A percentile compares a stretch with the other conserved stretches of the same genome.
These are phyloP conservation scores for Beta vulgaris DNA, from an alignment of 148 eudicot genomes.

Conservation along the genomic window DNA sequence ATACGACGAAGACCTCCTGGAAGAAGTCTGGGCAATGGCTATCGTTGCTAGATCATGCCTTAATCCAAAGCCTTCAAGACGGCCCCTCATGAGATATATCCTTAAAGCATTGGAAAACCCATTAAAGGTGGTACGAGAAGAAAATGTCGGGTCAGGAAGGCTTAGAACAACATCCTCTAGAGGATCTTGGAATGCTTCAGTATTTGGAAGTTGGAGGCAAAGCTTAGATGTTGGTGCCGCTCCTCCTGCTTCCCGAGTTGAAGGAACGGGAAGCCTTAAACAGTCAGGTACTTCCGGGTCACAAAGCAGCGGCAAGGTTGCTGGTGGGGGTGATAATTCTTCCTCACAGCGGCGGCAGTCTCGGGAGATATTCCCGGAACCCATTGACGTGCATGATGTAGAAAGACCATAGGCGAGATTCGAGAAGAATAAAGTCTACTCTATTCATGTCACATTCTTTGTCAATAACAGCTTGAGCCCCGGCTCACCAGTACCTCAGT, in stretches of 20 bases:
- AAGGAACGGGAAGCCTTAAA: conserved; percentile 53
- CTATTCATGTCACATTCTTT: conserved; percentile 52
- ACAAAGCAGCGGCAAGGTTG: conserved; percentile 58
- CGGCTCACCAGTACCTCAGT: conserved; percentile 25
- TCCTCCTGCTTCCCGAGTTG: conserved; percentile 37
- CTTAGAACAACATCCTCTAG: conserved; percentile 73
- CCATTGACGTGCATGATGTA: conserved; percentile 39
- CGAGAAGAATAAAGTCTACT: conserved; percentile 12
- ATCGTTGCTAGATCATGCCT: conserved; percentile 95
- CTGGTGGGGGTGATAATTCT: conserved; percentile 41
- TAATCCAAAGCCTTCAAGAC: conserved; percentile 76
- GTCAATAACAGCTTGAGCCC: conserved; percentile 52
- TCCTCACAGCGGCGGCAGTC: conserved; percentile 62
- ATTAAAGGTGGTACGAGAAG: conserved; percentile 87
- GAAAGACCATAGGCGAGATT: conserved; percentile 37
- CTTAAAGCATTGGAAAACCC: conserved; percentile 94
- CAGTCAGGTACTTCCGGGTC: conserved; percentile 61
- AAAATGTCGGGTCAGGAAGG: conserved; percentile 63
- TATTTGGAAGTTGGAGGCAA: conserved; percentile 96
- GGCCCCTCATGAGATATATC: conserved; percentile 88
- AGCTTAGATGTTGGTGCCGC: conserved; percentile 60
- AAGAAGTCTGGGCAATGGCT: conserved; percentile 99
- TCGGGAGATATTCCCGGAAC: conserved; percentile 77
- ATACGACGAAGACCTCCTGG: conserved; percentile 88
- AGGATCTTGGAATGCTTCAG: conserved; percentile 90